Conservation (phyloP, 83 land plant genomes). For the Picea engelmannii region DNA sequence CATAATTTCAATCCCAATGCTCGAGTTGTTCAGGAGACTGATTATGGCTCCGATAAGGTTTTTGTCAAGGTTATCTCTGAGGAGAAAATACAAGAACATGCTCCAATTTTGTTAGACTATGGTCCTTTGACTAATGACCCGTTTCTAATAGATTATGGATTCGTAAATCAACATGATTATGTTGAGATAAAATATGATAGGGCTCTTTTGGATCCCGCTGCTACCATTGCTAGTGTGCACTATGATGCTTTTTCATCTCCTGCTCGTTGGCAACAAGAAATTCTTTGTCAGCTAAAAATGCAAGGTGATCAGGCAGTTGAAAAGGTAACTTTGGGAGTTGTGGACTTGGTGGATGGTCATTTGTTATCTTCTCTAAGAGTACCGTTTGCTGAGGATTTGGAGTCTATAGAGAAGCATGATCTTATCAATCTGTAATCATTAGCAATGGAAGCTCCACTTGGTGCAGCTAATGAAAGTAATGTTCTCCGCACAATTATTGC, state of each 20-base stretch:
- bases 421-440: slow-evolving; percentile 42
- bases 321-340: too few relatives aligned
- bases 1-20: too few relatives aligned
- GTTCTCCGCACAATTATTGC: too few relatives aligned
- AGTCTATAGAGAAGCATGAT: too few relatives aligned
- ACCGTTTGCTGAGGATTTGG: slow-evolving; percentile 31
- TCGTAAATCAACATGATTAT: slow-evolving; percentile 83
- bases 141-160: slow-evolving; percentile 90
- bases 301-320: too few relatives aligned
- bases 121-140: slow-evolving; percentile 32
- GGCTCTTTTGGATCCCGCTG: slow-evolving; percentile 76
- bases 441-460: slow-evolving; percentile 64
- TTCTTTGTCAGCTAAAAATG: slow-evolving; percentile 39
- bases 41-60: too few relatives aligned
- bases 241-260: slow-evolving; percentile 52
- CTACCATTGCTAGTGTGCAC: slow-evolving; percentile 44
- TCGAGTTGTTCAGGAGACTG: too few relatives aligned
- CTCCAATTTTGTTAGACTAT: slow-evolving; percentile 51
- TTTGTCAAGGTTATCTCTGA: slow-evolving; percentile 71
- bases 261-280: slow-evolving; percentile 67
- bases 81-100: slow-evolving; percentile 43
- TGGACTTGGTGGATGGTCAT: slow-evolving; percentile 6
- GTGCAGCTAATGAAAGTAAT: slow-evolving; percentile 53
- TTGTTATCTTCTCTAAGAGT: slow-evolving; percentile 85
- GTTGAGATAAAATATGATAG: slow-evolving; percentile 83